Evolutionary conservation across 1,284 basidiomycete species (phyloP), one percentile per base, ranked within the genome.

Genomic region (Melanopsichium pennsylvanicum): DNA sequence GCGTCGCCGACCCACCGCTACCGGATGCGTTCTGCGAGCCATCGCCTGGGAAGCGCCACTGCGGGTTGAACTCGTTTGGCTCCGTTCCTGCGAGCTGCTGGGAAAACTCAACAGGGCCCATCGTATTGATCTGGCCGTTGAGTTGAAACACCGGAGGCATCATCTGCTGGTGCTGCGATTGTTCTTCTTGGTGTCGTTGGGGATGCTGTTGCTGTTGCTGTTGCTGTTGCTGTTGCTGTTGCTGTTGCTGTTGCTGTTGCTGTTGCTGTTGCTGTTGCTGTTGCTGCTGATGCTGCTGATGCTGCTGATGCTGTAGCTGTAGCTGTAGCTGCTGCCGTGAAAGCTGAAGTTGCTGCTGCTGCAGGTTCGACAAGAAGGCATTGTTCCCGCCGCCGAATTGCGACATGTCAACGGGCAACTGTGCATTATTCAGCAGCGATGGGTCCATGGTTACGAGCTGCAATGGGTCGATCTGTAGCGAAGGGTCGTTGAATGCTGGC

Each of bases 371-470:
- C 9, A 58, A 36, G 15, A 60, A n/a, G 2, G 39, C 44, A 12
- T 35, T 29, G n/a, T 31, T 48, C 7, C 37, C 29, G 13, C 36
- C 48, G 22, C 43, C 47, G 6, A 39, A 15, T 34, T 57, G 52
- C 35, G 43, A 52, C 29, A 52, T 33, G 35, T 51, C 48, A 8
- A 43, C 10, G 11, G 39, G 27, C 19, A 46, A 11, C 26, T 51
- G 48, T 12, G 31, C 22, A 22, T 21, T 55, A 40, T 45, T 51
- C 42, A 66, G 39, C 1, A 70, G 48, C 27, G 67, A 59, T 16
- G 67, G 67, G 43, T 70, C 60, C 67, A 70, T 57, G 21, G 67
- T 70, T 6, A 39, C 39, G 2, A 55, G 19, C 39, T 62, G 64
- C n/a, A 43, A 40, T 9, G 45, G 21, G 19, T 58, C 51, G 16